These are phyloP conservation scores for Globisporangium barbulae DNA, from an alignment of 352 stramenopile species.

Conservation along the genomic window DNA sequence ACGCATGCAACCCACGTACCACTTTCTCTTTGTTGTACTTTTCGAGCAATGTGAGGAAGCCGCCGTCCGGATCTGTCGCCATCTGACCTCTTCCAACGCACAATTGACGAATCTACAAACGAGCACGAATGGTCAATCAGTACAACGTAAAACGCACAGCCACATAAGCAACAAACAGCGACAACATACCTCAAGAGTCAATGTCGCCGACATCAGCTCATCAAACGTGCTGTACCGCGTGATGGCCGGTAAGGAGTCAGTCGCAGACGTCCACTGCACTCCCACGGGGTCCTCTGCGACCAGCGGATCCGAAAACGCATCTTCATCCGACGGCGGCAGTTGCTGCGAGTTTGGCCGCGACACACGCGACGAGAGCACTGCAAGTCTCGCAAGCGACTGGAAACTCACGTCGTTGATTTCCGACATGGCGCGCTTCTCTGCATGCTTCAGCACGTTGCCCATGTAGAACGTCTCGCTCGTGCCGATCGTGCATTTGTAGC, in stretches of 20 bases:
- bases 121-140: background rate
- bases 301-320: slow-evolving; percentile 42
- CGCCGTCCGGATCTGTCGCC: slow-evolving; percentile 76
- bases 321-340: slow-evolving; percentile 43
- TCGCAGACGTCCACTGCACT: slow-evolving; percentile 64
- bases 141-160: background rate
- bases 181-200: slow-evolving; percentile 73
- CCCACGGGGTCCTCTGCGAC: slow-evolving; percentile 75
- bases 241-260: slow-evolving; percentile 74
- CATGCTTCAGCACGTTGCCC: slow-evolving; percentile 80
- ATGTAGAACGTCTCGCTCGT: slow-evolving; percentile 87
- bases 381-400: slow-evolving; percentile 76
- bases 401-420: slow-evolving; percentile 87
- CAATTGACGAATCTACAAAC: slow-evolving; percentile 70
- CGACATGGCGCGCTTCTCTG: slow-evolving; percentile 65
- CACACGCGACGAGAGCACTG: slow-evolving; percentile 79
- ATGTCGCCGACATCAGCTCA: slow-evolving; percentile 86
- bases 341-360: slow-evolving; percentile 64
- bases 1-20: slow-evolving; percentile 20
- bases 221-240: slow-evolving; percentile 89
- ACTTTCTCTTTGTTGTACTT: slow-evolving; percentile 83
- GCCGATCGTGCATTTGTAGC: slow-evolving; percentile 89
- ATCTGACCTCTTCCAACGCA: slow-evolving; percentile 81
- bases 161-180: background rate
- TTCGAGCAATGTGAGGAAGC: slow-evolving; percentile 77